Evolutionary conservation across 169 alveolate genomes (phyloP), one percentile per base, ranked within the genome.

Genomic region (Cryptosporidium xiaoi): DNA sequence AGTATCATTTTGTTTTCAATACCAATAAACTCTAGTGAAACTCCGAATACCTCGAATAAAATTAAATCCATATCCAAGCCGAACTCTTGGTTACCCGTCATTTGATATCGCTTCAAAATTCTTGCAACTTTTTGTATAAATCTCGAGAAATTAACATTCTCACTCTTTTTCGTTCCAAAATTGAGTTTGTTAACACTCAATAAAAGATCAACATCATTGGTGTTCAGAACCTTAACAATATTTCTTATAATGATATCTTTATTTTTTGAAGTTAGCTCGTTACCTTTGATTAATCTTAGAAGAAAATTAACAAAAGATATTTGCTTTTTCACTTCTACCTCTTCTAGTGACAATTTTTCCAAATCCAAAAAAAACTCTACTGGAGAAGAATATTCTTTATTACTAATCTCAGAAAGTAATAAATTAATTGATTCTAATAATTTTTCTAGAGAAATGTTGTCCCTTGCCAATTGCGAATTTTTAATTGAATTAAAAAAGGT

Each of bases 21-120:
- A 24, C 87, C 87, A 15, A 77, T 29, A 13, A 40, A 27, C 13
- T 62, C 50, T 24, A 77, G 27, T 31, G 44, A 34, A 29, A 77
- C 31, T 27, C 87, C 87, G 36, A 77, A 62, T 2, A 58, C 64
- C n/a, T 77, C 87, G 5, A 77, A 31, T 53, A 69, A 56, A 56
- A 69, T 53, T 3, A 56, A 29, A 33, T 69, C 48, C n/a, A 69
- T 53, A 50, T 44, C 20, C 27, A 34, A 51, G 46, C n/a, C 13
- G 5, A 7, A 51, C 24, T 12, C 20, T 69, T 33, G 67, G 3
- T 33, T 51, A 34, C 12, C n/a, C 40, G 31, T 2, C 24, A 66
- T 46, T 66, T 50, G 6, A 65, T 65, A 36, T 65, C 77, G 44
- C 51, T 50, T 66, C 33, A 66, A 24, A 13, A 60, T 48, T 31